Conservation (phyloP, 768 basidiomycete species). For the Rossbeevera mucosa region DNA sequence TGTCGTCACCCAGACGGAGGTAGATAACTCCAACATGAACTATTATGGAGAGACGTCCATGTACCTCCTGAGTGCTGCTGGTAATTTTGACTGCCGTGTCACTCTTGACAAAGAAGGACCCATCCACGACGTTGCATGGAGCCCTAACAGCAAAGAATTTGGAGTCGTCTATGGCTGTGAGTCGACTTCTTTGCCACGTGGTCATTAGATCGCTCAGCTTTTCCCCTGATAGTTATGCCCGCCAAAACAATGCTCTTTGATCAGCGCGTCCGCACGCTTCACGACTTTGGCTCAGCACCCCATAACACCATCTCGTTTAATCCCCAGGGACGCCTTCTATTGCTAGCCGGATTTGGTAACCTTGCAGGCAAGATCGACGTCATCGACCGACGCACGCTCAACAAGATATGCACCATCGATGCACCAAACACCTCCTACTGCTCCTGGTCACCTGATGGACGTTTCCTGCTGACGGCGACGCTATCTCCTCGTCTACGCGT, state of each 20-base stretch:
- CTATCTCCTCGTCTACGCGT: slow-evolving; percentile 94
- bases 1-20: slow-evolving; percentile 91
- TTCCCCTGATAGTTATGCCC: slow-evolving; percentile 72
- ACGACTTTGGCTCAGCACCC: slow-evolving; percentile 88
- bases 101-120: slow-evolving; percentile 92
- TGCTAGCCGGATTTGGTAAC: slow-evolving; percentile 95
- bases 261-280: slow-evolving; percentile 77
- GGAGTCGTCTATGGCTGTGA: slow-evolving; percentile 93
- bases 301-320: slow-evolving; percentile 94
- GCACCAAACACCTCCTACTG: slow-evolving; percentile 93
- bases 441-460: slow-evolving; percentile 93
- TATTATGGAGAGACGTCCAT: slow-evolving; percentile 98
- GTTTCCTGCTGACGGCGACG: slow-evolving; percentile 90
- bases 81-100: slow-evolving; percentile 90
- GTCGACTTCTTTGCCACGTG: slow-evolving; percentile 29
- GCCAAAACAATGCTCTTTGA: slow-evolving; percentile 92
- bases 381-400: slow-evolving; percentile 81
- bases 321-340: slow-evolving; percentile 84
- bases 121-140: slow-evolving; percentile 96
- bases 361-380: slow-evolving; percentile 91
- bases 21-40: slow-evolving; percentile 94
- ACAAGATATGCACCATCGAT: slow-evolving; percentile 73
- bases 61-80: slow-evolving; percentile 87
- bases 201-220: neutral
- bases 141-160: slow-evolving; percentile 95